These are phyloP conservation scores for Paragyromitra xinjiangensis DNA, from an alignment of 495 filamentous ascomycete genomes.

Conservation along the genomic window DNA sequence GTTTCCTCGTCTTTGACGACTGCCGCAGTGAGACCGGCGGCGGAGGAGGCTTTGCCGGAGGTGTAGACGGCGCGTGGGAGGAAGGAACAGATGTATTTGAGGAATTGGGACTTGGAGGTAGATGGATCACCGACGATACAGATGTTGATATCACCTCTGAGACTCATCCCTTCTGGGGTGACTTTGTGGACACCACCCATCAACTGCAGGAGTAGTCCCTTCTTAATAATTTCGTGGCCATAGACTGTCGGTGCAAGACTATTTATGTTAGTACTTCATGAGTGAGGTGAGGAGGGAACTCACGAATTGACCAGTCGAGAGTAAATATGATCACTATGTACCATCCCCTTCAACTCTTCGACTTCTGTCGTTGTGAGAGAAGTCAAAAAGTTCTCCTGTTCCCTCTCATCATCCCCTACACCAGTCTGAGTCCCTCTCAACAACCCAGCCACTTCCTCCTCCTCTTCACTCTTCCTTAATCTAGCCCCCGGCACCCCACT, in stretches of 20 bases:
- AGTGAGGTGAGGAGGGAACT: neutral
- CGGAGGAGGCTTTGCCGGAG: constrained; percentile 96
- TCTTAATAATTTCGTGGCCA: constrained; percentile 97
- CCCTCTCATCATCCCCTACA: constrained; percentile 71
- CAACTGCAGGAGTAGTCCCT: constrained; percentile 90
- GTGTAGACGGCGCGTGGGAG: constrained; percentile 97
- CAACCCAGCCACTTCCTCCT: constrained; percentile 56
- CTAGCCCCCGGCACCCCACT: constrained; percentile 69
- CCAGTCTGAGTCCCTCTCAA: constrained; percentile 54
- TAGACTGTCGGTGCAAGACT: constrained; percentile 93
- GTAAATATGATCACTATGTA: constrained; percentile 95
- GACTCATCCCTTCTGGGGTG: constrained; percentile 87
- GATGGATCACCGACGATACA: constrained; percentile 98
- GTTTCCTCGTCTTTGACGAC: constrained; percentile 98
- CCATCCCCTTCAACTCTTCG: constrained; percentile 88
- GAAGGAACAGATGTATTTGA: constrained; percentile 97
- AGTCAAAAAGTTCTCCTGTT: constrained; percentile 85
- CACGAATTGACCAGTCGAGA: constrained; percentile 85
- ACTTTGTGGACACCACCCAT: constrained; percentile 92
- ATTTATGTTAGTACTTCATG: neutral
- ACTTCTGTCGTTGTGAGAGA: constrained; percentile 86
- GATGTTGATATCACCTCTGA: constrained; percentile 97
- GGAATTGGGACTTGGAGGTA: constrained; percentile 98
- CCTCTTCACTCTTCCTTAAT: constrained; percentile 53
- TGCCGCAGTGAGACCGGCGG: constrained; percentile 95